Percentiles rank a stretch among this genome's conserved stretches.
phyloP scores from a whole-genome alignment of 73 alveolate species.

The Strombidium stylifer region DNA sequence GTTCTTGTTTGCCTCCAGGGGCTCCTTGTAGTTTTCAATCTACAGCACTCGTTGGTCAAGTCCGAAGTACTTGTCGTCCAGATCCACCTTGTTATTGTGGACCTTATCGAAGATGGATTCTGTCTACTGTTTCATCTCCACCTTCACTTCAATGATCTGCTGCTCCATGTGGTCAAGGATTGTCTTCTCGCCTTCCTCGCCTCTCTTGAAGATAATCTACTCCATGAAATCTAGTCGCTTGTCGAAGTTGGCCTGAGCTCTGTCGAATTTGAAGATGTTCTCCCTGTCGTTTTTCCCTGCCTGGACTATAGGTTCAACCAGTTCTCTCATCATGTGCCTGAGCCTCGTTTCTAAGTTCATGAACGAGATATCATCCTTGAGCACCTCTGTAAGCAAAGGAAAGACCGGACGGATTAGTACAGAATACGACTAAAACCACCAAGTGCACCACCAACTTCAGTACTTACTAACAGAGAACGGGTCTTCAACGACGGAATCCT shows the following conservation, averaged over 20 bases:
- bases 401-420: too few relatives aligned
- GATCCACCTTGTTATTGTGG: background rate
- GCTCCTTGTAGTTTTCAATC: constrained; percentile 6
- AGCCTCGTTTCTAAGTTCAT: constrained; percentile 33
- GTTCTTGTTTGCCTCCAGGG: constrained; percentile 7
- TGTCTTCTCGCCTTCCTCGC: background rate
- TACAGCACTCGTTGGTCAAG: constrained; percentile 1
- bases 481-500: too few relatives aligned
- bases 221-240: background rate
- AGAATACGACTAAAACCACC: too few relatives aligned
- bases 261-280: background rate
- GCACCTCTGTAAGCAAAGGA: too few relatives aligned
- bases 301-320: constrained; percentile 17
- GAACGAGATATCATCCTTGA: too few relatives aligned
- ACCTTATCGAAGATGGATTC: background rate
- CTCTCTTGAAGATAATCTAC: background rate
- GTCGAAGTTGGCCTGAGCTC: background rate
- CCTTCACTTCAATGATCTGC: constrained; percentile 6
- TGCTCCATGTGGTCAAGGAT: constrained; percentile 21
- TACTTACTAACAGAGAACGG: too few relatives aligned
- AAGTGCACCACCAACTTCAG: too few relatives aligned
- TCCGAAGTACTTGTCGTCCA: constrained; percentile 7
- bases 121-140: background rate
- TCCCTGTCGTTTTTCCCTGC: constrained; percentile 2
- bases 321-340: constrained; percentile 20